Conservation (phyloP, 495 filamentous ascomycete genomes). For the Aspergillus indologenus region DNA sequence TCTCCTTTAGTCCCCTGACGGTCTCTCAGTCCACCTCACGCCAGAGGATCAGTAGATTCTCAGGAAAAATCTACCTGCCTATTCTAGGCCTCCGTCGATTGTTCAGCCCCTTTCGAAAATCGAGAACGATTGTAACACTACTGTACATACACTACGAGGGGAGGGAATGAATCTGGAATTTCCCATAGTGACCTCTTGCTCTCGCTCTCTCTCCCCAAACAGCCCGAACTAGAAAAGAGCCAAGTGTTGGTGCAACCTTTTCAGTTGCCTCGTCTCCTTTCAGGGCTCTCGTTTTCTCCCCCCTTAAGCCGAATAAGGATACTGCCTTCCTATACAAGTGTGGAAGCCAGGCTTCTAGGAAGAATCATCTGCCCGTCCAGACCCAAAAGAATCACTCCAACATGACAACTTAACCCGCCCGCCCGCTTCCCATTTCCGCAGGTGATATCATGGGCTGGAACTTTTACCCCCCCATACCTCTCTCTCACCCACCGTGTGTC, state of each 20-base stretch:
- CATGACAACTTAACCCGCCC: neutral
- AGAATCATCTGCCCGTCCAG: no score
- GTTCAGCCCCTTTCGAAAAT: neutral
- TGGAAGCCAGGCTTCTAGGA: neutral
- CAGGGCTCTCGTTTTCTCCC: no score
- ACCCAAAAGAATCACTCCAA: neutral
- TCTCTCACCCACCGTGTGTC: no score
- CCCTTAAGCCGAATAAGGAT: neutral
- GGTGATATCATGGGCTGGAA: constrained; percentile 6
- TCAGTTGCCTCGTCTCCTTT: neutral
- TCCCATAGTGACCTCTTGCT: neutral
- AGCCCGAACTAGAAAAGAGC: neutral
- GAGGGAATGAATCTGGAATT: neutral
- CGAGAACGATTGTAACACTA: neutral
- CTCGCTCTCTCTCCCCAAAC: neutral
- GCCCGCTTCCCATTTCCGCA: neutral
- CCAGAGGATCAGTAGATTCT: no score
- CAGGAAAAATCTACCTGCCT: neutral
- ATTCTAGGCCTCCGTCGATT: neutral
- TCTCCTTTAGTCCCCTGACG: neutral
- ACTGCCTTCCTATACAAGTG: neutral
- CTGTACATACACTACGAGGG: no score
- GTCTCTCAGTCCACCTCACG: neutral
- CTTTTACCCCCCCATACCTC: neutral
- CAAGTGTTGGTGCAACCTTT: neutral